Evolutionary conservation across 2,329 filamentous ascomycete species (phyloP).

Genomic region (Rhinocladiella similis): DNA sequence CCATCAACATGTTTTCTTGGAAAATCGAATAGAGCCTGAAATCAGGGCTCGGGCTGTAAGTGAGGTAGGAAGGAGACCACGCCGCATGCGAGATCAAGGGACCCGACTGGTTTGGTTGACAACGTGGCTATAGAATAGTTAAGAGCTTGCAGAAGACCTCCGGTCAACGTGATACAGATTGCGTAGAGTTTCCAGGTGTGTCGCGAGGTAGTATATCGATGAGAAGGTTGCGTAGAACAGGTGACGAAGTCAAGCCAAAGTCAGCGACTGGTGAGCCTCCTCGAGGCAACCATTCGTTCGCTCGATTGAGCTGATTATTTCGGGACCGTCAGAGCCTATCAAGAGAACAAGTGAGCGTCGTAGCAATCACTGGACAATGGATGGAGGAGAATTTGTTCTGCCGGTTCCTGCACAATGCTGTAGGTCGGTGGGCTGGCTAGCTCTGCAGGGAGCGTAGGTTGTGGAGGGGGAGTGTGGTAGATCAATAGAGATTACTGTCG

Average conservation of each 20-base stretch:
- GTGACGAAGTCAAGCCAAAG: constrained; percentile 12
- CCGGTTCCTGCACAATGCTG: constrained; percentile 16
- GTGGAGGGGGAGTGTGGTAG: background rate
- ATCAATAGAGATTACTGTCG: background rate
- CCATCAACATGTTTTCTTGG: constrained; percentile 23
- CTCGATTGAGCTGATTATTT: constrained; percentile 1
- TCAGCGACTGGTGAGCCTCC: constrained; percentile 2
- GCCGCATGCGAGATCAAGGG: background rate
- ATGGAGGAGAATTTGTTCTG: constrained; percentile 3
- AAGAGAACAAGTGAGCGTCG: constrained; percentile 3
- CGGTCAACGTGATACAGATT: background rate
- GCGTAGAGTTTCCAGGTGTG: background rate
- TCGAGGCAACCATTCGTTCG: constrained; percentile 6
- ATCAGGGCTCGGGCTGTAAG: background rate
- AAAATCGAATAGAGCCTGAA: background rate
- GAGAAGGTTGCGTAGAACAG: background rate
- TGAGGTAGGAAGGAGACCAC: constrained; percentile 1
- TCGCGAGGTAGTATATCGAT: background rate
- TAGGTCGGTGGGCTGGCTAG: constrained; percentile 11
- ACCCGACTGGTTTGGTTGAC: background rate
- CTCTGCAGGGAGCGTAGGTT: constrained; percentile 9
- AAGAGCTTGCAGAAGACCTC: background rate
- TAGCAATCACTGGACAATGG: background rate
- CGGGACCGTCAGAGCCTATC: background rate
- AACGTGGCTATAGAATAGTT: background rate